Evolutionary conservation across 345 rosid species (phyloP).

Genomic region (Aegle marmelos): DNA sequence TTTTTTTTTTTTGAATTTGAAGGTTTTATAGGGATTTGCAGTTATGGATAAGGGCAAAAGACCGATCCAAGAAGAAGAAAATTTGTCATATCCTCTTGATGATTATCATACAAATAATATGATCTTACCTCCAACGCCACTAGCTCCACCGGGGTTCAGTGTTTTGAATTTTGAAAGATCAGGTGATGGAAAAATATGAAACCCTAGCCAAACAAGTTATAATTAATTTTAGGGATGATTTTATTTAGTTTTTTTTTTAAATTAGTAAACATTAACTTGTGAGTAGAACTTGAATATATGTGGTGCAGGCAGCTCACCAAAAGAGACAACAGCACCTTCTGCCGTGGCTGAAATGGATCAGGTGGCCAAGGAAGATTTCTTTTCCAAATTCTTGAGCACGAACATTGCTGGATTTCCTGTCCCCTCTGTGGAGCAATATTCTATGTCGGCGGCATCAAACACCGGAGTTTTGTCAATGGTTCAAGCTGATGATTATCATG

Average conservation of each 20-base stretch:
- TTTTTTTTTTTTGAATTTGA: background rate
- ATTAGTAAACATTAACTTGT: background rate
- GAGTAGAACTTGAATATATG: background rate
- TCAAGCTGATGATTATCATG: background rate
- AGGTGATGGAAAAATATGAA: background rate
- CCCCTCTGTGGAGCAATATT: background rate
- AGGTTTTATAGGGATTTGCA: background rate
- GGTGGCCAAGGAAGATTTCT: background rate
- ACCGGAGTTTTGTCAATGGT: background rate
- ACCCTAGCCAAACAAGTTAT: background rate
- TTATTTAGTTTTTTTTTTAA: too few species aligned
- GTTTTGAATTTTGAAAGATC: background rate
- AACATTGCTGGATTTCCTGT: background rate
- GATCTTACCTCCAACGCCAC: background rate
- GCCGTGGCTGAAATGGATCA: background rate
- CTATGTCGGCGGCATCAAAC: background rate
- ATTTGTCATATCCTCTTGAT: background rate
- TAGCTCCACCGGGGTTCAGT: background rate
- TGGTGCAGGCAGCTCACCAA: background rate
- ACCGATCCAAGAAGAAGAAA: conserved; percentile 13
- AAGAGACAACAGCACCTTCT: background rate
- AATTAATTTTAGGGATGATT: too few species aligned
- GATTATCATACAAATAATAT: background rate
- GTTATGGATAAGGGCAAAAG: conserved; percentile 20
- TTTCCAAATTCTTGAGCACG: background rate